Base-by-base conservation (phyloP, 768 basidiomycete genomes). In the Filobasidium floriforme region DNA sequence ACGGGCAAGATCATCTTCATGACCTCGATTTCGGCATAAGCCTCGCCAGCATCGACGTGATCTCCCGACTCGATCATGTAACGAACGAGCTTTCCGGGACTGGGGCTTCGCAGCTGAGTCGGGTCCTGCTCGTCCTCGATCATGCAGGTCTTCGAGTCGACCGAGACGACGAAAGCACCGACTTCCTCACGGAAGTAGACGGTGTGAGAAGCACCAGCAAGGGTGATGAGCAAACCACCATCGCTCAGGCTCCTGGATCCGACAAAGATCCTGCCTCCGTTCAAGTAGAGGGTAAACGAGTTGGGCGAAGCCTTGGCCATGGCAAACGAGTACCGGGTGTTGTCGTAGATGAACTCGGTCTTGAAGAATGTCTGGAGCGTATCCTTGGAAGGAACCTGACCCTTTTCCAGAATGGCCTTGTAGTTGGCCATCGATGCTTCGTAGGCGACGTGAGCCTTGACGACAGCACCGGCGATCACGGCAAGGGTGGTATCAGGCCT, bases 1-100 rank as follows among this genome's bases (percentile, higher is more conserved):
- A 99, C 85, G 3, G 92, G 92, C 94, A 99, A 96, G 80, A 96
- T 96, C 96, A 98, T 99, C 82, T 99, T 97, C 92, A 96, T 93
- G 73, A 81, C 80, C 84, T 98, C 96, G 54, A 99, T 97, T 76
- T 99, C 96, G 61, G 96, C 96, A 78, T 97, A 98, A 66, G 90
- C 88, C 69, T 98, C 92, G 22, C 96, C 94, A 68, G 93, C 91
- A 69, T 90, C 89, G 80, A 99, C 85, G 78, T 98, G 96, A 67
- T 99, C 96, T 9, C 96, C 96, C 66, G 90, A 93, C 73, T 99
- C 96, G 70, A 98, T 87, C 69, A 98, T 85, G 82, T 88, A 93
- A 41, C 93, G 85, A 63, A 99, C 85, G 59, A 99, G 85, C 80
- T 99, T 99, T 43, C 96, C 96, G 11, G 96, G 96, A 80, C 88